Percentiles rank a stretch among this genome's conserved stretches.
These are phyloP conservation scores for Deinandra increscens DNA, from an alignment of 129 eudicot species.

Conservation along the genomic window DNA sequence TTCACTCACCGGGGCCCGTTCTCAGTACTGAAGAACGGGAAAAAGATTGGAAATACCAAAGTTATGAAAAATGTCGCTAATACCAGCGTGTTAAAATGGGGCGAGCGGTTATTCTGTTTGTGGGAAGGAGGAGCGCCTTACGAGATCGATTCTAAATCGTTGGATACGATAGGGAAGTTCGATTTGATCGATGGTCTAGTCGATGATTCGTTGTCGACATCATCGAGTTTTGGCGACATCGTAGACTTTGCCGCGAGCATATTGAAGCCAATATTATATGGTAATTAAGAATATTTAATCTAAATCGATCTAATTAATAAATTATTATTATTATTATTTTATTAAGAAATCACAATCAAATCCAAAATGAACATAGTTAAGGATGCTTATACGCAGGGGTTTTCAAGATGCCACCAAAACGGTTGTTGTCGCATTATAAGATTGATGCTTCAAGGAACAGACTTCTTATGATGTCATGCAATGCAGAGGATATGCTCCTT, in stretches of 20 bases:
- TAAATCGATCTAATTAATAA: no score
- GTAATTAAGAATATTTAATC: constrained; percentile 34
- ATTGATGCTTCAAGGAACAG: constrained; percentile 65
- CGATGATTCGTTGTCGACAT: constrained; percentile 10
- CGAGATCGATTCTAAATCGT: constrained; percentile 58
- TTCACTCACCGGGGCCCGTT: constrained; percentile 95
- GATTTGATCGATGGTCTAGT: constrained; percentile 43
- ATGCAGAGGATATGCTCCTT: constrained; percentile 96
- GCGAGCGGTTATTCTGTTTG: constrained; percentile 73
- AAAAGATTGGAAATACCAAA: constrained; percentile 75
- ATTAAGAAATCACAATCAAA: neutral
- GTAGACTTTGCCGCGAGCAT: constrained; percentile 58
- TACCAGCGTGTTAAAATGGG: constrained; percentile 83
- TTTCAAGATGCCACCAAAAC: constrained; percentile 85
- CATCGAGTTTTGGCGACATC: constrained; percentile 14
- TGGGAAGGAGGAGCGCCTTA: constrained; percentile 98
- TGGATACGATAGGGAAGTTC: constrained; percentile 68
- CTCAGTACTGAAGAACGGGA: constrained; percentile 81
- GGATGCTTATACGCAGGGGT: constrained; percentile 56
- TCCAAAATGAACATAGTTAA: neutral
- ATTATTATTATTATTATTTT: no score
- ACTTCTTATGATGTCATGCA: constrained; percentile 88
- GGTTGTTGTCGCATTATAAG: constrained; percentile 89
- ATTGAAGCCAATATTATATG: constrained; percentile 78
- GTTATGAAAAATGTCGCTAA: constrained; percentile 98